Evolutionary conservation across 371 early-diverging fungal species (phyloP).

Genomic region (Massospora cicadina): DNA sequence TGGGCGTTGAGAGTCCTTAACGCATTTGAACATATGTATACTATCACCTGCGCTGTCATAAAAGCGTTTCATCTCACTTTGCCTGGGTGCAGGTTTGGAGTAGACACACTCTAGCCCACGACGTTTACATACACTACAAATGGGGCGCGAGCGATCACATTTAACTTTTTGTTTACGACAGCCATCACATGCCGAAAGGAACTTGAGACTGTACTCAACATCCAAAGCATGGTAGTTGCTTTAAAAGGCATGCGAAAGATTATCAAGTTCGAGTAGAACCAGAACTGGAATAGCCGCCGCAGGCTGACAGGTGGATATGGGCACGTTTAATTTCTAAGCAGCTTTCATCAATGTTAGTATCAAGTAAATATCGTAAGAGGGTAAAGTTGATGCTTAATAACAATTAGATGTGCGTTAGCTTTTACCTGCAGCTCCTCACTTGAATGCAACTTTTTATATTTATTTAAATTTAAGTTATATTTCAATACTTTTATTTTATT

Average conservation of each 20-base stretch:
- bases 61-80: slow-evolving; percentile 6
- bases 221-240: background rate
- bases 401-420: too few relatives aligned
- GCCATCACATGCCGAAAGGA: background rate
- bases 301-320: too few relatives aligned
- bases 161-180: slow-evolving; percentile 3
- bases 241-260: background rate
- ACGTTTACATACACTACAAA: background rate
- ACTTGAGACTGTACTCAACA: background rate
- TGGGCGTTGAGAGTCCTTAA: background rate
- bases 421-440: too few relatives aligned
- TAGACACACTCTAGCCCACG: background rate
- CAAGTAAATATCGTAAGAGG: too few relatives aligned
- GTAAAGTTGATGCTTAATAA: too few relatives aligned
- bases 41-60: background rate
- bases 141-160: background rate
- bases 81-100: background rate
- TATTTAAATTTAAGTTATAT: too few relatives aligned
- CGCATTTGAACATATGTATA: background rate
- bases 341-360: too few relatives aligned
- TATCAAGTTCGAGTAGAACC: too few relatives aligned
- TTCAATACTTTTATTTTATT: too few relatives aligned
- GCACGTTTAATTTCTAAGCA: too few relatives aligned
- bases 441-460: too few relatives aligned
- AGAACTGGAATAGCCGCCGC: too few relatives aligned